Percentiles rank a stretch among this genome's conserved stretches.
Evolutionary conservation across 2,329 filamentous ascomycete genomes (phyloP).

Genomic region (Xenoacremonium recifei): DNA sequence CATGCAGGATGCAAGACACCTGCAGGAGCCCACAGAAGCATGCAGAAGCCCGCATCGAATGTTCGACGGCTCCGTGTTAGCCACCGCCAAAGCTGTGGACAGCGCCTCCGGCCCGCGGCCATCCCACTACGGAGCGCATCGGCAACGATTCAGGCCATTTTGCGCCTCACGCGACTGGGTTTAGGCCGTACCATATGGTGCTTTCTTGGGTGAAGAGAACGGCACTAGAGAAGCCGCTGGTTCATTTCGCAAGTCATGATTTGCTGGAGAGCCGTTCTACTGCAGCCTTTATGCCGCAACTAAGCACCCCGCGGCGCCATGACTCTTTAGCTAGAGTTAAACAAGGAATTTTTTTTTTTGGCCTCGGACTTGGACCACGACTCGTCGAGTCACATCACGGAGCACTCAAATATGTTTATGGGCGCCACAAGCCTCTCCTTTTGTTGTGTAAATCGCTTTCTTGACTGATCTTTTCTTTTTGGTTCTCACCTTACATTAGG

Average conservation of each 20-base stretch:
- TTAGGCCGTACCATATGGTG: too few species aligned
- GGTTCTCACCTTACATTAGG: not conserved
- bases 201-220: too few species aligned
- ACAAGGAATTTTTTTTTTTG: slow-evolving; percentile 11
- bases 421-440: not conserved
- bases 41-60: slow-evolving; percentile 19
- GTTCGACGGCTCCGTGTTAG: too few species aligned
- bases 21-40: not conserved
- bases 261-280: slow-evolving; percentile 1
- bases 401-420: not conserved
- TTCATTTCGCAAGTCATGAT: slow-evolving; percentile 5
- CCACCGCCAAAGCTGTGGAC: too few species aligned
- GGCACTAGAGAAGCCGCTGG: too few species aligned
- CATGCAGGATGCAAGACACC: not conserved
- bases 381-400: not conserved
- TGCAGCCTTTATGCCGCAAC: slow-evolving; percentile 23
- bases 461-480: too few species aligned
- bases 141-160: too few species aligned
- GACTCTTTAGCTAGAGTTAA: slow-evolving; percentile 9
- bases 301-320: slow-evolving; percentile 8
- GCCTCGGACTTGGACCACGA: slow-evolving; percentile 1
- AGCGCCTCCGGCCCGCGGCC: too few species aligned
- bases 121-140: too few species aligned
- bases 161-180: too few species aligned
- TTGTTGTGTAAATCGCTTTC: too few species aligned